Evolutionary conservation across 352 stramenopile genomes (phyloP).

Genomic region (Phytophthora europaea): DNA sequence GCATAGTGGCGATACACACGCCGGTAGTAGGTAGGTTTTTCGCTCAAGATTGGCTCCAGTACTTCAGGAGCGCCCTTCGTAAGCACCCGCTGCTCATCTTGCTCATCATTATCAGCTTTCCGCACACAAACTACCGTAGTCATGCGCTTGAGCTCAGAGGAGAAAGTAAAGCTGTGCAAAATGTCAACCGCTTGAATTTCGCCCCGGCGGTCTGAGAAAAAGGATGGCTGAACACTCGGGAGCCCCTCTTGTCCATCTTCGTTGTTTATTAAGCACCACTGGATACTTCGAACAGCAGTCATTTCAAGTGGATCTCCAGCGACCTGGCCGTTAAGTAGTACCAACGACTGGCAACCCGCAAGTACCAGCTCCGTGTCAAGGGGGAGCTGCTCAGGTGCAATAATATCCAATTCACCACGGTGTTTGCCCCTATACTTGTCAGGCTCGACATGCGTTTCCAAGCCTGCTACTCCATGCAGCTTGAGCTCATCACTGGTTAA

Average conservation of each 20-base stretch:
- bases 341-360: constrained; percentile 97
- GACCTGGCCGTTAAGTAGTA: constrained; percentile 96
- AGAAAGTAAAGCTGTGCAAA: constrained; percentile 96
- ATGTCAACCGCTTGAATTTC: constrained; percentile 95
- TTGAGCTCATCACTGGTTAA: constrained; percentile 98
- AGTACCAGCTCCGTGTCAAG: constrained; percentile 88
- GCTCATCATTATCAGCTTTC: constrained; percentile 71
- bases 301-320: constrained; percentile 99
- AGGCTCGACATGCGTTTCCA: constrained; percentile 62
- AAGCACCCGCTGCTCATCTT: constrained; percentile 90
- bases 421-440: constrained; percentile 54
- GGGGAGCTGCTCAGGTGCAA: constrained; percentile 91
- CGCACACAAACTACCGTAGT: constrained; percentile 94
- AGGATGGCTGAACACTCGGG: constrained; percentile 39
- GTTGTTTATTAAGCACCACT: constrained; percentile 77
- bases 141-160: constrained; percentile 97
- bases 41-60: constrained; percentile 87
- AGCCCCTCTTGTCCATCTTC: constrained; percentile 36
- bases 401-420: constrained; percentile 74
- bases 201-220: constrained; percentile 39
- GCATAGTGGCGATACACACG: constrained; percentile 86
- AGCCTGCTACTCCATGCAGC: constrained; percentile 93
- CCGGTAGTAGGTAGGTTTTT: constrained; percentile 92
- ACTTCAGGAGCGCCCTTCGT: constrained; percentile 98
- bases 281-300: constrained; percentile 91